Percentiles rank a stretch among this genome's conserved stretches.
These are phyloP conservation scores for Yarrowia hollandica DNA, from an alignment of 805 yeast species.

Conservation along the genomic window DNA sequence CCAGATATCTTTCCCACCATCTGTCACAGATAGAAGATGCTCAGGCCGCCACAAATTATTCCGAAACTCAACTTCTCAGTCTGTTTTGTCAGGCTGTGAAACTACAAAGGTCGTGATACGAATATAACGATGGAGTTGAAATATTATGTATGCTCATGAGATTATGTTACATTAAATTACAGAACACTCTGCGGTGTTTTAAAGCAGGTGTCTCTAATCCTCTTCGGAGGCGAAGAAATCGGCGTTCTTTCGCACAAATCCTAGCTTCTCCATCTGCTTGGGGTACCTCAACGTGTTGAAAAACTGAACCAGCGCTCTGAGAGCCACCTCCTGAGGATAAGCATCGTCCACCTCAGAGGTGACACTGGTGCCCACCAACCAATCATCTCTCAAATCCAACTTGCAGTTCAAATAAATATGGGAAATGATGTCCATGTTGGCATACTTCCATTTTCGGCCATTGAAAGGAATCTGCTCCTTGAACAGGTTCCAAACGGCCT, in stretches of 20 bases:
- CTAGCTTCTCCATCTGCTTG: constrained; percentile 51
- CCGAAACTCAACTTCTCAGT: background rate
- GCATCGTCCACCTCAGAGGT: constrained; percentile 74
- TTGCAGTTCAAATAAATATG: constrained; percentile 77
- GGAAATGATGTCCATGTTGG: constrained; percentile 90
- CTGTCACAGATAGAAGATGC: background rate
- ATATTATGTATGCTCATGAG: background rate
- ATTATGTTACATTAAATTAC: background rate
- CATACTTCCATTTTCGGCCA: constrained; percentile 90
- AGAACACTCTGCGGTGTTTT: too few relatives aligned
- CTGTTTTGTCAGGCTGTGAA: constrained; percentile 1
- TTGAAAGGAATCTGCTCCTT: constrained; percentile 84
- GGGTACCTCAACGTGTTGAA: constrained; percentile 63
- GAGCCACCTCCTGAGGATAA: constrained; percentile 79
- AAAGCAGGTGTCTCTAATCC: background rate
- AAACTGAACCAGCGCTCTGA: constrained; percentile 74
- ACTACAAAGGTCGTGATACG: too few relatives aligned
- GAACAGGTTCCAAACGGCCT: constrained; percentile 69
- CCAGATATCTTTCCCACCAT: background rate
- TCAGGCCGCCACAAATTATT: background rate
- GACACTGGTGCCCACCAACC: constrained; percentile 83
- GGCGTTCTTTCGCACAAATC: constrained; percentile 49
- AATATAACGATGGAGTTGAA: too few relatives aligned
- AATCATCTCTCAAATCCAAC: constrained; percentile 72
- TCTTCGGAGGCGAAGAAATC: constrained; percentile 44